Conservation (phyloP, 495 filamentous ascomycete genomes). For the Aspergillus bridgeri region DNA sequence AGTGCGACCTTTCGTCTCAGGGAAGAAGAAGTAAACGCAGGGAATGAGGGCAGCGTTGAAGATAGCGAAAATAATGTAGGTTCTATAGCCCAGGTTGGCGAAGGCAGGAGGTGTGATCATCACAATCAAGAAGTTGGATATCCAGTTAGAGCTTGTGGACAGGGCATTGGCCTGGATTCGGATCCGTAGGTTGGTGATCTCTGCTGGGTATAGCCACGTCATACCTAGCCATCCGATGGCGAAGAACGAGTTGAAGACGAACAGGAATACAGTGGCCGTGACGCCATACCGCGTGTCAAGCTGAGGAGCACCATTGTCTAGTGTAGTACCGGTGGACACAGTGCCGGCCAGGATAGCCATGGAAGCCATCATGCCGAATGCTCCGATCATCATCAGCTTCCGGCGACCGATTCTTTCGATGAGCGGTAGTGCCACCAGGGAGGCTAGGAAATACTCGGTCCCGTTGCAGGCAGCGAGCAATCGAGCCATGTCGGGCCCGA, state of each 20-base stretch:
- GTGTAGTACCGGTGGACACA: not conserved
- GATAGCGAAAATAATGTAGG: conserved; percentile 49
- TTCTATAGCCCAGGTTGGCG: conserved; percentile 42
- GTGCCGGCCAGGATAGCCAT: conserved; percentile 20
- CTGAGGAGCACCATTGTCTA: conserved; percentile 1
- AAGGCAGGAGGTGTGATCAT: conserved; percentile 49
- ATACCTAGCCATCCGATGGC: conserved; percentile 26
- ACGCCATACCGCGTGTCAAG: conserved; percentile 8
- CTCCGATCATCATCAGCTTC: conserved; percentile 22
- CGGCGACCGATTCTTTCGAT: conserved; percentile 28
- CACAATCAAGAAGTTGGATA: conserved; percentile 41
- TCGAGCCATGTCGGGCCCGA: conserved; percentile 15
- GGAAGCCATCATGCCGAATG: conserved; percentile 20
- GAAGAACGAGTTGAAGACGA: conserved; percentile 26
- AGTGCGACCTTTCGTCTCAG: conserved; percentile 42
- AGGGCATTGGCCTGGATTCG: conserved; percentile 17
- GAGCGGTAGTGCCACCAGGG: conserved; percentile 21
- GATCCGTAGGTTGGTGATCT: conserved; percentile 25
- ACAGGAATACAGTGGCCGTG: conserved; percentile 21
- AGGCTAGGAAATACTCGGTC: conserved; percentile 28
- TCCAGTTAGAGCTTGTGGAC: conserved; percentile 22
- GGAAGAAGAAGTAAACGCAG: conserved; percentile 40
- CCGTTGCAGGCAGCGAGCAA: conserved; percentile 27
- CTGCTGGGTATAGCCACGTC: conserved; percentile 27
- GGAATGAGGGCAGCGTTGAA: conserved; percentile 33